Conservation (phyloP, 2,329 filamentous ascomycete species). For the Fusarium virguliforme region DNA sequence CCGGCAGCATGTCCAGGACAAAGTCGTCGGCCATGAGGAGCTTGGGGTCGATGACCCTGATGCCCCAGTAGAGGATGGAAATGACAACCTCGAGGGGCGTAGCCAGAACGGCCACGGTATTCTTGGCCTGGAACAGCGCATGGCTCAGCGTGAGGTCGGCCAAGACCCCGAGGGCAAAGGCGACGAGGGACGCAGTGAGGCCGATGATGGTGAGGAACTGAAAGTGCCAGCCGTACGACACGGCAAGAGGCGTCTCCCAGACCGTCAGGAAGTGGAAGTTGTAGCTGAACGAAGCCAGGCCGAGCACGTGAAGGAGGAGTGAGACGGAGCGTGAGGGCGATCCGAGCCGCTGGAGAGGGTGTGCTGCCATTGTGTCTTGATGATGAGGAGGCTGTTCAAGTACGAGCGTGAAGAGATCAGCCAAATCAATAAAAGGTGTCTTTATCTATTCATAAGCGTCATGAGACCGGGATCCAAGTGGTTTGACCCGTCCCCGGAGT, state of each 20-base stretch:
- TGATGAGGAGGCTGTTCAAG: neutral
- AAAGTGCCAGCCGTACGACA: constrained; percentile 77
- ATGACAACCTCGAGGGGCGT: constrained; percentile 81
- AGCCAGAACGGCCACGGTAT: constrained; percentile 75
- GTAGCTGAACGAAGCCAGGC: constrained; percentile 68
- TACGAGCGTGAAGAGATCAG: neutral
- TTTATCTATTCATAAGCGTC: constrained; percentile 22
- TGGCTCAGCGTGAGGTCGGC: constrained; percentile 75
- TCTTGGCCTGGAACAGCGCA: constrained; percentile 77
- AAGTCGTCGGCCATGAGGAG: constrained; percentile 71
- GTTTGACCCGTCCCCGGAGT: constrained; percentile 27
- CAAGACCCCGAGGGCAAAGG: constrained; percentile 74
- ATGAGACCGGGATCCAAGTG: constrained; percentile 25
- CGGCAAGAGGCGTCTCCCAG: constrained; percentile 69
- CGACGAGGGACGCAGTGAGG: constrained; percentile 72
- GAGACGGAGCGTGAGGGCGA: constrained; percentile 78
- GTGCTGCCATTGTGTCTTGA: constrained; percentile 59
- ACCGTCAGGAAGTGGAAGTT: constrained; percentile 68
- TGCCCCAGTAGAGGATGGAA: constrained; percentile 80
- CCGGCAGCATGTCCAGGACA: constrained; percentile 69
- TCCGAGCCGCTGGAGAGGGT: constrained; percentile 76
- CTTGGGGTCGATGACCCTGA: constrained; percentile 70
- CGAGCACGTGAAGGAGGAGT: constrained; percentile 72
- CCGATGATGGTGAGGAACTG: constrained; percentile 84
- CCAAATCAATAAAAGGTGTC: constrained; percentile 2